These are phyloP conservation scores for Xylaria acuta DNA, from an alignment of 495 filamentous ascomycete genomes.

Conservation along the genomic window DNA sequence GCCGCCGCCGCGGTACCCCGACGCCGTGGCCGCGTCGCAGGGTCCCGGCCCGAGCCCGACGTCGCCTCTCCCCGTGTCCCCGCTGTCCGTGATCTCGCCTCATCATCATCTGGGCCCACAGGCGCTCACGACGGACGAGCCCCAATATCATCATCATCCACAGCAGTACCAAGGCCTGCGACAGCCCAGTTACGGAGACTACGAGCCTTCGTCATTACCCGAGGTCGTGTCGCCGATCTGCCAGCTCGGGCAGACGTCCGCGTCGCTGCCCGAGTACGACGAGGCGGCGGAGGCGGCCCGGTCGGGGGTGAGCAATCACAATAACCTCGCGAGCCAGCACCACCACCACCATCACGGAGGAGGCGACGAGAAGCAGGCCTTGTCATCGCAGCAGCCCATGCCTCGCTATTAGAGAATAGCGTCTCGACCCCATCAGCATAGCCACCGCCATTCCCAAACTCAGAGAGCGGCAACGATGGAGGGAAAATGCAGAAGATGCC, in stretches of 20 bases:
- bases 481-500: not conserved
- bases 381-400: slow-evolving; percentile 14
- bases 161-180: not conserved
- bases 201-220: not conserved
- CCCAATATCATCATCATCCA: slow-evolving; percentile 2
- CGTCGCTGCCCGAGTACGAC: slow-evolving; percentile 22
- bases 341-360: not conserved
- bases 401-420: slow-evolving; percentile 13
- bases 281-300: slow-evolving; percentile 10
- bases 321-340: not conserved
- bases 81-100: slow-evolving; percentile 1
- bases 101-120: not conserved
- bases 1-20: slow-evolving; percentile 21
- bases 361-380: slow-evolving; percentile 13
- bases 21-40: not conserved
- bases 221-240: slow-evolving; percentile 21
- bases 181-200: not conserved
- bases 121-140: not conserved
- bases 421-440: not conserved
- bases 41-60: not conserved
- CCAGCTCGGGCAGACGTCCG: slow-evolving; percentile 22
- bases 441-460: not conserved
- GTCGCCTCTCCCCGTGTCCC: slow-evolving; percentile 24
- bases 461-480: not conserved
- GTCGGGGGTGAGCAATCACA: not conserved